Conservation (phyloP, 176 grass and related monocot species). For the Cenchrus purpureus region DNA sequence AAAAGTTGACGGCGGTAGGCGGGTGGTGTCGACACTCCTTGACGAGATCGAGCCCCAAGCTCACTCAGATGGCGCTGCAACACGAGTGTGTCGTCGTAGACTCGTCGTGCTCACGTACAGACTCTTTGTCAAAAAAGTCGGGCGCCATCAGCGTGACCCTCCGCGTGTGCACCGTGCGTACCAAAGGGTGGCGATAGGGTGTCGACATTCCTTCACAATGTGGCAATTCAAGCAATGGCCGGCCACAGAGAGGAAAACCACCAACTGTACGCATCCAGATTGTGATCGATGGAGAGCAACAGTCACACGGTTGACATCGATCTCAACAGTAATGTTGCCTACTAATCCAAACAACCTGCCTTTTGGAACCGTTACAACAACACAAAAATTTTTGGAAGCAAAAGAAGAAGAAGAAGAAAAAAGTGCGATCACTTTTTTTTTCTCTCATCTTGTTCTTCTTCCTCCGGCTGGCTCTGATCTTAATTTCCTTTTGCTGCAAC, state of each 20-base stretch:
- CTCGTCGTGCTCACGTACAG: too few species aligned
- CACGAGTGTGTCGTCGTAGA: too few species aligned
- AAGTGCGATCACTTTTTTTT: neutral
- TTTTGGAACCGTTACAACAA: neutral
- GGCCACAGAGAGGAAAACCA: too few species aligned
- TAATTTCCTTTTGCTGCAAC: neutral
- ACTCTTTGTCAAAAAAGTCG: neutral
- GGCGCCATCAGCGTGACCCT: neutral
- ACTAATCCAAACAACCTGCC: neutral
- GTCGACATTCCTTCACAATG: slow-evolving; percentile 8
- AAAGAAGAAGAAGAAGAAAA: too few species aligned
- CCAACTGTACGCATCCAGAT: neutral
- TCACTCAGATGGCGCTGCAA: too few species aligned
- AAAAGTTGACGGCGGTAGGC: too few species aligned
- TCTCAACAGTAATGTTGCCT: neutral
- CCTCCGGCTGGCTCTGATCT: neutral
- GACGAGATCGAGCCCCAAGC: too few species aligned
- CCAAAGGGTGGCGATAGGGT: neutral
- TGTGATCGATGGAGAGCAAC: neutral
- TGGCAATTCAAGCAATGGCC: neutral
- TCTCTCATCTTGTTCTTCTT: neutral
- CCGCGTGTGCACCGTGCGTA: neutral
- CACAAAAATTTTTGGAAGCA: neutral
- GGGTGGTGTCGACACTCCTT: too few species aligned
- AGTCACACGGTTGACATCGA: neutral